phyloP scores from a whole-genome alignment of 345 rosid species.

The Mangifera indica region DNA sequence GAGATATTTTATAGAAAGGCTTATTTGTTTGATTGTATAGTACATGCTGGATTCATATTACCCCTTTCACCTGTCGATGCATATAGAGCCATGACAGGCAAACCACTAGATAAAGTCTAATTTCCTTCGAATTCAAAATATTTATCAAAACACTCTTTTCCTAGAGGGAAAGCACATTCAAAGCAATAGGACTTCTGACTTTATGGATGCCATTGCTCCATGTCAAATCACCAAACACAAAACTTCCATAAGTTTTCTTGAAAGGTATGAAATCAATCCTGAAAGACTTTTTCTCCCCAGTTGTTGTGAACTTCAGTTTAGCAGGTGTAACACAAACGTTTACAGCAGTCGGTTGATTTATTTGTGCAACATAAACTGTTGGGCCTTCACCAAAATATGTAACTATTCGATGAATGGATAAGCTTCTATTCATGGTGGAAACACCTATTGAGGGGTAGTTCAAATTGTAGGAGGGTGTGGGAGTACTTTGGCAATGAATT shows the following conservation, averaged over 20 bases:
- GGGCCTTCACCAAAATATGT: slow-evolving; percentile 44
- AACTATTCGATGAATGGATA: slow-evolving; percentile 36
- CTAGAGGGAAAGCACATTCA: slow-evolving; percentile 37
- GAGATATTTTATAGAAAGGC: too few species aligned
- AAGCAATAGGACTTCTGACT: slow-evolving; percentile 45
- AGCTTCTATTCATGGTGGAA: slow-evolving; percentile 41
- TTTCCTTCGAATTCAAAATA: neutral
- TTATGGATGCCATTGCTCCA: slow-evolving; percentile 43
- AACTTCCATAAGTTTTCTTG: slow-evolving; percentile 35
- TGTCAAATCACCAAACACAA: slow-evolving; percentile 47
- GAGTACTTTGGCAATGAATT: slow-evolving; percentile 30
- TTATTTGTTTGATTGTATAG: neutral
- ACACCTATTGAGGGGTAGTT: slow-evolving; percentile 52
- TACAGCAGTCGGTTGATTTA: slow-evolving; percentile 38
- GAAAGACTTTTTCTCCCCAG: slow-evolving; percentile 38
- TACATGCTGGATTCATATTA: neutral
- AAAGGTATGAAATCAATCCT: slow-evolving; percentile 41
- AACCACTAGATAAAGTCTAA: neutral
- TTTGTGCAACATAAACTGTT: slow-evolving; percentile 26
- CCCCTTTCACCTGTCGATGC: neutral
- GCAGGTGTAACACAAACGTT: slow-evolving; percentile 39
- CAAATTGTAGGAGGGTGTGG: slow-evolving; percentile 32
- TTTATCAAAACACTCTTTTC: neutral
- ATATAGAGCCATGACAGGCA: neutral
- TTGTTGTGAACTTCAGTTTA: slow-evolving; percentile 33